Base-by-base conservation (phyloP, 1,284 basidiomycete genomes). In the Microbotryum scabiosae region DNA sequence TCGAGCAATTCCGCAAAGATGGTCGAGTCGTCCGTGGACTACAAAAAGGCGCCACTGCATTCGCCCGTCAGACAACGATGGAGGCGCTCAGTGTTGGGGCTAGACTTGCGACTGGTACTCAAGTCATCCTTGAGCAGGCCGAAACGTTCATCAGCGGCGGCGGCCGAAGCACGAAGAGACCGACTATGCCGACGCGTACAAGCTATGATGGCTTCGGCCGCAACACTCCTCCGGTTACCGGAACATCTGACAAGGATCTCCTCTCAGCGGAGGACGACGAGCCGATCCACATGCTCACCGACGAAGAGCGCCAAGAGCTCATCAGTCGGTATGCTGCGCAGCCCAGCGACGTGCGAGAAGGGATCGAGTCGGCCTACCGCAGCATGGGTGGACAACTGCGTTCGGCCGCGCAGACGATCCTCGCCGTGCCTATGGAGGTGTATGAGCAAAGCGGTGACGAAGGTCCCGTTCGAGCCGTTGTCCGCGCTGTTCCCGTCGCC, bases 341-440 rank as follows among this genome's bases (percentile, higher is more conserved):
- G 73, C 94, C 96, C 1, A 77, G 77, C 26, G 85, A 88, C 70
- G 81, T 96, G 53, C 83, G 79, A 67, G 88, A 96, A 71, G 94
- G 94, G 16, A 79, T 98, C n/a, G 83, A 88, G 64, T 85, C 85
- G 1, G 94, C 93, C 20, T 96, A 97, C 75, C 82, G 80, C 71
- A 91, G 88, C 69, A 75, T 98, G 69, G 83, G 82, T 61, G 84
- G 78, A 70, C 96, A 96, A 75, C 75, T 97, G 60, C 88, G 86
- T 67, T 88, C 87, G 36, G 94, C 94, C 4, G 96, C 94, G 16
- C 94, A 98, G 77, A 98, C 96, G 0, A 98, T 98, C 66, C 81
- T 98, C 32, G 94, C 96, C 0, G 90, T 98, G 1, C 94, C 94
- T 0, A 97, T 98, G 92, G 96, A 98, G 75, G 91, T 97, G 20